Conservation (phyloP, 345 rosid species). For the Pseudoturritis turrita region DNA sequence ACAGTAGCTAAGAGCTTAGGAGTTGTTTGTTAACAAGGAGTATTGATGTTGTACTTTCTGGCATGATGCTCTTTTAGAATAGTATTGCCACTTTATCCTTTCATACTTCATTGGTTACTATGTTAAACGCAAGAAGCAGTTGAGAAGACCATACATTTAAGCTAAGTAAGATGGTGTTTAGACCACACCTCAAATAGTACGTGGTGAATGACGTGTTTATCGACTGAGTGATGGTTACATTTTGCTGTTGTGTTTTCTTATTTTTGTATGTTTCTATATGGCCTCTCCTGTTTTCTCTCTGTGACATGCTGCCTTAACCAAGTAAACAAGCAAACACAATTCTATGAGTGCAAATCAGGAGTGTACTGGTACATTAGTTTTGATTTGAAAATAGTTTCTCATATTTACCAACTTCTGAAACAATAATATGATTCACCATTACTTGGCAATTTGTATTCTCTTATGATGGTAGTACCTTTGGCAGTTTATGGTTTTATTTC, state of each 20-base stretch:
- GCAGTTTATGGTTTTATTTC: neutral
- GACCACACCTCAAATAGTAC: neutral
- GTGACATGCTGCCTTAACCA: neutral
- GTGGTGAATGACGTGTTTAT: neutral
- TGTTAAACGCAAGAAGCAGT: neutral
- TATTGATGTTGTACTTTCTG: neutral
- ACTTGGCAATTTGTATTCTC: neutral
- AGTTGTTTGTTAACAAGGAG: conserved; percentile 13
- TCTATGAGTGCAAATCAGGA: neutral
- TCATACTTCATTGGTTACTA: conserved; percentile 1
- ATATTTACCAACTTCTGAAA: conserved; percentile 1
- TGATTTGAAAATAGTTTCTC: neutral
- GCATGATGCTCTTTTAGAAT: conserved; percentile 14
- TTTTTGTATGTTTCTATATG: neutral
- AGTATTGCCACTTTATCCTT: neutral
- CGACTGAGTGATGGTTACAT: neutral
- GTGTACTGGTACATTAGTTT: conserved; percentile 8
- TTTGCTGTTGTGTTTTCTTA: neutral
- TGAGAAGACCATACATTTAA: conserved; percentile 2
- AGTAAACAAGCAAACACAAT: conserved; percentile 8
- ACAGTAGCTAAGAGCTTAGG: conserved; percentile 11
- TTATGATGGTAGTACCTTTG: conserved; percentile 2
- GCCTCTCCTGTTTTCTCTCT: neutral
- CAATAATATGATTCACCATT: neutral
- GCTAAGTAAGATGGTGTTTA: neutral